Conservation (phyloP, 2,329 filamentous ascomycete genomes). For the Penicillium concentricum region DNA sequence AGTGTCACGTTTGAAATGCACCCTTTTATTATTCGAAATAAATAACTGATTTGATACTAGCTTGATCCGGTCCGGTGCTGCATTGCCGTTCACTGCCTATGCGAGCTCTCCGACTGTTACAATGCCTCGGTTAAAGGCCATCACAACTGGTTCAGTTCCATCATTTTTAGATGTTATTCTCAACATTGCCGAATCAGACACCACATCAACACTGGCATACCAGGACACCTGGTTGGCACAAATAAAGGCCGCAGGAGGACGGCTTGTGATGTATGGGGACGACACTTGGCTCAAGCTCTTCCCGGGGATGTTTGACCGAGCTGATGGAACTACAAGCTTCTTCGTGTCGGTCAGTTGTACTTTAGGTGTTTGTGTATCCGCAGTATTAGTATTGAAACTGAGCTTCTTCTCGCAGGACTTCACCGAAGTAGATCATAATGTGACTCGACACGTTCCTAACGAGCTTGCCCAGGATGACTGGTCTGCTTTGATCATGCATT, state of each 20-base stretch:
- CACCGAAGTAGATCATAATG: slow-evolving; percentile 95
- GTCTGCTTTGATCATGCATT: slow-evolving; percentile 93
- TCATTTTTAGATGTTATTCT: slow-evolving; percentile 96
- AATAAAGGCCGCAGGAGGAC: slow-evolving; percentile 73
- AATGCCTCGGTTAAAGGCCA: slow-evolving; percentile 95
- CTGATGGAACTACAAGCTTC: slow-evolving; percentile 94
- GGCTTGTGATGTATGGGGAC: slow-evolving; percentile 92
- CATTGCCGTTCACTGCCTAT: slow-evolving; percentile 91
- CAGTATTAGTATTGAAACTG: slow-evolving; percentile 7
- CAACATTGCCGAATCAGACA: slow-evolving; percentile 93
- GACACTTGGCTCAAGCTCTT: slow-evolving; percentile 99
- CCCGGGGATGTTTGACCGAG: slow-evolving; percentile 78
- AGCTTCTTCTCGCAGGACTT: slow-evolving; percentile 66
- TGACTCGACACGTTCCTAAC: slow-evolving; percentile 79
- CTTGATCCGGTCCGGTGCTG: slow-evolving; percentile 77
- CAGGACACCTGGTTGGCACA: slow-evolving; percentile 98
- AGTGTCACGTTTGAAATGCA: slow-evolving; percentile 9
- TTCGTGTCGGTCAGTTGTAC: slow-evolving; percentile 79
- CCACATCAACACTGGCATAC: slow-evolving; percentile 76
- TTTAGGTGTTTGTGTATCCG: neutral
- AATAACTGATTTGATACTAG: slow-evolving; percentile 46
- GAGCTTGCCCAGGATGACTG: slow-evolving; percentile 80
- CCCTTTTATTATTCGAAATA: neutral
- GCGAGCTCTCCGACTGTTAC: slow-evolving; percentile 96
- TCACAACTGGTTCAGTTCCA: slow-evolving; percentile 96